phyloP scores from a whole-genome alignment of 257 asterid genomes.

The Plantago elongata region DNA sequence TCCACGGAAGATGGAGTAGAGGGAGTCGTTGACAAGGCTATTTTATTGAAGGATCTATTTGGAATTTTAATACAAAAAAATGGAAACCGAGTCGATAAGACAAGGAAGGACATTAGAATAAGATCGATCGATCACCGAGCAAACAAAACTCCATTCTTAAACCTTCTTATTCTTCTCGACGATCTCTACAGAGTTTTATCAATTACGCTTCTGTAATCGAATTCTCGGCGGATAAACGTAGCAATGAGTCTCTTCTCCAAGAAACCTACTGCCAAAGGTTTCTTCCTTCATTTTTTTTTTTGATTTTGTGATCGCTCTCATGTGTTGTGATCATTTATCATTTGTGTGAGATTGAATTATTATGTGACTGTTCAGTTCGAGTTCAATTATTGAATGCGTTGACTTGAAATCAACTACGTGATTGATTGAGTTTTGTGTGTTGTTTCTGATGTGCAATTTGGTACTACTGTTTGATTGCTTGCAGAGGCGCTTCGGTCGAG shows the following conservation, averaged over 20 bases:
- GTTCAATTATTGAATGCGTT: slow-evolving; percentile 10
- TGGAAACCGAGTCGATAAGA: too few species aligned
- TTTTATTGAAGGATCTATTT: too few species aligned
- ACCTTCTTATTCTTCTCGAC: too few species aligned
- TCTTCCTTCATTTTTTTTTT: not conserved
- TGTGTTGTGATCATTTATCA: not conserved
- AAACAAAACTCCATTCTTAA: too few species aligned
- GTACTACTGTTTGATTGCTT: slow-evolving; percentile 17
- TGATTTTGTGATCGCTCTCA: not conserved
- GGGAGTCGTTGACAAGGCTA: too few species aligned
- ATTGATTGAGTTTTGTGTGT: not conserved
- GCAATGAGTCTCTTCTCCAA: slow-evolving; percentile 70
- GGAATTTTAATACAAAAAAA: too few species aligned
- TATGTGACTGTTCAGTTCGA: slow-evolving; percentile 3
- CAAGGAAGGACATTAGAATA: too few species aligned
- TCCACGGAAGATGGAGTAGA: too few species aligned
- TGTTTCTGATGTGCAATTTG: not conserved
- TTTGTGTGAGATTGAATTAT: slow-evolving; percentile 3
- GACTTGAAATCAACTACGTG: slow-evolving; percentile 3
- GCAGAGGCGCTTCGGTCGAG: slow-evolving; percentile 84
- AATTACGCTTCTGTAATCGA: too few species aligned
- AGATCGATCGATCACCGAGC: too few species aligned
- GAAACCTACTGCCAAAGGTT: slow-evolving; percentile 88
- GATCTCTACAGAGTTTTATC: too few species aligned
- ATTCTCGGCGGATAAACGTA: too few species aligned